Base-by-base conservation (phyloP, 2,329 filamentous ascomycete genomes). In the Sphaceloma murrayae region DNA sequence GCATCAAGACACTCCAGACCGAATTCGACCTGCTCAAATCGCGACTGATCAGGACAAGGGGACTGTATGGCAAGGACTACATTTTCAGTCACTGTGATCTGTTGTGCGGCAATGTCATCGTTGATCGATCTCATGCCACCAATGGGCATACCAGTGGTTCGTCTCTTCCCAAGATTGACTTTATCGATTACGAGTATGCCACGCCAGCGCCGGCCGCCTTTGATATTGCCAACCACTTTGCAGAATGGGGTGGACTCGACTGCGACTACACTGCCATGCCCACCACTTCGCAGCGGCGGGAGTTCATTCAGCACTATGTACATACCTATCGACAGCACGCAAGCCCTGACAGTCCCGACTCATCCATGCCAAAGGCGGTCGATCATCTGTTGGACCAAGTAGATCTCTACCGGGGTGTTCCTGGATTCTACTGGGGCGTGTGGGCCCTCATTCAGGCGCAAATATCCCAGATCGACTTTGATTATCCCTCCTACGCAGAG, bases 101-200 rank as follows among this genome's bases (percentile, higher is more conserved):
- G 17, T 72, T 98, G n/a, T 86, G 83, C 62, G 91, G 88, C 53
- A 98, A 98, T 61, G 85, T 98, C 52, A 96, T 98, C 57, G 77
- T 95, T 52, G 72, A 85, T 46, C 80, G 77, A 14, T 46, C 56
- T 55, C 18, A 59, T 16, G 17, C 45, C 26, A 42, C 45, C 57
- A 45, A 45, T 14, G 42, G 42, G 21, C 48, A 43, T 19, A 26
- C 56, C 11, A 52, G 59, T 2, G 56, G 56, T 9, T 54, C 52
- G 27, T 22, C 48, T 30, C 49, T 50, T 6, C 44, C 48, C 8
- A 53, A 58, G 42, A 81, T 89, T 45, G 77, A 76, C 58, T 96
- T 98, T 65, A 98, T 98, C 62, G 91, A 98, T 66, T 98, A 96
- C 68, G 91, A 98, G 64, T 98, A 98, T 64, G 87, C 88, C 10